A percentile compares a stretch with the other conserved stretches of the same genome.
These are phyloP conservation scores for Arthroderma sp. DNA, from an alignment of 2,329 filamentous ascomycete species.

Conservation along the genomic window DNA sequence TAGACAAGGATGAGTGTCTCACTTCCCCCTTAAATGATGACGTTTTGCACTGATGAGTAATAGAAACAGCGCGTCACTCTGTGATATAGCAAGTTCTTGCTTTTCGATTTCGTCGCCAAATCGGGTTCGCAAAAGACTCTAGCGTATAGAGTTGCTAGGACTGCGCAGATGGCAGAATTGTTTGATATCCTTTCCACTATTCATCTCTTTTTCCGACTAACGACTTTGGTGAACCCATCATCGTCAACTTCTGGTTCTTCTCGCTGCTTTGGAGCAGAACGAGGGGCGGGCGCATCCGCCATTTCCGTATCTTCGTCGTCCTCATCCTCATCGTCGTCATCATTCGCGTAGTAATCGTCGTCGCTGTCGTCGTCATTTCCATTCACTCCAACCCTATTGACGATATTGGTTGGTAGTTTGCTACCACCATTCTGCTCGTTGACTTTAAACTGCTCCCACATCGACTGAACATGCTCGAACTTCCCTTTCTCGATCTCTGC, in stretches of 20 bases:
- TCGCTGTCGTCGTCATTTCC: slow-evolving; percentile 46
- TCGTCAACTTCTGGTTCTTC: slow-evolving; percentile 61
- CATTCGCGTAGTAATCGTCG: slow-evolving; percentile 46
- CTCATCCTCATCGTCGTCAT: slow-evolving; percentile 34
- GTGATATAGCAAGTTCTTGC: not conserved
- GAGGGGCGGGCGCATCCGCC: slow-evolving; percentile 50
- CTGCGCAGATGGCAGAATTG: too few relatives aligned
- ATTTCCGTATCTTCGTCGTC: slow-evolving; percentile 49
- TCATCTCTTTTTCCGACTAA: slow-evolving; percentile 52
- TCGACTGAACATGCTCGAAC: slow-evolving; percentile 50
- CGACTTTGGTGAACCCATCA: slow-evolving; percentile 68
- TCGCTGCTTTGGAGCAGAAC: slow-evolving; percentile 44
- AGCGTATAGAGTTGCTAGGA: too few relatives aligned
- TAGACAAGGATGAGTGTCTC: too few relatives aligned
- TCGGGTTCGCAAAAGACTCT: not conserved
- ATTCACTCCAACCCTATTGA: slow-evolving; percentile 27
- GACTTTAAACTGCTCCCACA: slow-evolving; percentile 40
- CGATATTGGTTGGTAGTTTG: slow-evolving; percentile 15
- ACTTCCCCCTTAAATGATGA: too few relatives aligned
- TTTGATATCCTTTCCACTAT: not conserved
- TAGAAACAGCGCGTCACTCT: not conserved
- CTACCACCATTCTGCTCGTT: slow-evolving; percentile 36
- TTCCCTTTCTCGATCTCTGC: slow-evolving; percentile 53
- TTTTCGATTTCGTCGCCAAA: not conserved
- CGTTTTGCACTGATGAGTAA: too few relatives aligned